Conservation (phyloP, 108 stramenopile genomes). For the Chaetoceros muelleri region DNA sequence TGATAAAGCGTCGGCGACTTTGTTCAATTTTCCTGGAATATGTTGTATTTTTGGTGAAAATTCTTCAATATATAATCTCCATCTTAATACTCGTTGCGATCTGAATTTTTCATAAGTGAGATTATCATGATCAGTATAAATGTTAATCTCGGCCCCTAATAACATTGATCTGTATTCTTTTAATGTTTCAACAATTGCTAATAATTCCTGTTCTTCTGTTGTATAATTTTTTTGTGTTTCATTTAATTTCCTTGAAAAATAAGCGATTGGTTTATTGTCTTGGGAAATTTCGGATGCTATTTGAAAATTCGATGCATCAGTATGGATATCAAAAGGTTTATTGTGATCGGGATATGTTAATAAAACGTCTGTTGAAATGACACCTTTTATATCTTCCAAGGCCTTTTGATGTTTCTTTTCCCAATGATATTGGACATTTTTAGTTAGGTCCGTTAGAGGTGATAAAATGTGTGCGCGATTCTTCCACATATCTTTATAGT, state of each 20-base stretch:
- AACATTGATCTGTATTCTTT: conserved; percentile 7
- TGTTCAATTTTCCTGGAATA: conserved; percentile 6
- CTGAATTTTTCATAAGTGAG: conserved; percentile 14
- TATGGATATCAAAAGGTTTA: conserved; percentile 24
- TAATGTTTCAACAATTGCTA: conserved; percentile 17
- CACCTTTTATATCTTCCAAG: conserved; percentile 16
- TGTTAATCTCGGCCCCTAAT: conserved; percentile 8
- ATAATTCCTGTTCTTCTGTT: conserved; percentile 13
- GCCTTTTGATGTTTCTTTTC: conserved; percentile 17
- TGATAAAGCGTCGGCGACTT: neutral
- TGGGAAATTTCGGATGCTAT: conserved; percentile 10
- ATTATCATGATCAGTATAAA: conserved; percentile 31
- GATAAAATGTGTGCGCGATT: conserved; percentile 29
- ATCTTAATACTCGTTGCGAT: conserved; percentile 30
- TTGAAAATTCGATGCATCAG: conserved; percentile 24
- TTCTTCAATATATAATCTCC: conserved; percentile 27
- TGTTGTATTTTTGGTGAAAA: conserved; percentile 17
- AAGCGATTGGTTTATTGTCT: conserved; percentile 9
- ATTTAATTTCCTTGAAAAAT: conserved; percentile 12
- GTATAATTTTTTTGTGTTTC: conserved; percentile 13
- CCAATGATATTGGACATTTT: conserved; percentile 19
- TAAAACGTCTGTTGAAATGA: conserved; percentile 16
- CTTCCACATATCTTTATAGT: conserved; percentile 33
- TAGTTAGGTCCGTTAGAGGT: conserved; percentile 19
- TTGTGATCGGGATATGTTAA: conserved; percentile 24